Percentiles rank a stretch among this genome's conserved stretches.
These are phyloP conservation scores for Lichina pygmaea DNA, from an alignment of 495 filamentous ascomycete genomes.

Conservation along the genomic window DNA sequence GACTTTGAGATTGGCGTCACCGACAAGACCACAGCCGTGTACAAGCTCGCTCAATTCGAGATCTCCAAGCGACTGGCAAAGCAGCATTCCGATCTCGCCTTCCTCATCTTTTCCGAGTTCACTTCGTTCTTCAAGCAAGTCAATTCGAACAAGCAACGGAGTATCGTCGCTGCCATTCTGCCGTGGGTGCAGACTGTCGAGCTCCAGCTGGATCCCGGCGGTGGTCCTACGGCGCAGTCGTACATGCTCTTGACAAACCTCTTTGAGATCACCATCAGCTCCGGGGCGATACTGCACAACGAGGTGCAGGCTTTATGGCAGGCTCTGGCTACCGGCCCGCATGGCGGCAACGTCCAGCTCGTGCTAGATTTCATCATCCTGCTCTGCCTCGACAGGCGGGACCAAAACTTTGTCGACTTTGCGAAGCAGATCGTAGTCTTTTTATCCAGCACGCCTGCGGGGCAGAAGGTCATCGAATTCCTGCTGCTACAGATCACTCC, in stretches of 20 bases:
- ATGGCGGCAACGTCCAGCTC: slow-evolving; percentile 83
- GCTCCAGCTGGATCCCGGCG: slow-evolving; percentile 80
- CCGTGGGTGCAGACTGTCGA: slow-evolving; percentile 94
- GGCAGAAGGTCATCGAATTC: slow-evolving; percentile 82
- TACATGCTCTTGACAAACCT: slow-evolving; percentile 93
- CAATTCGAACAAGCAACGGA: slow-evolving; percentile 54
- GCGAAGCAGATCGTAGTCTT: slow-evolving; percentile 96
- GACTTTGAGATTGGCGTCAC: slow-evolving; percentile 97
- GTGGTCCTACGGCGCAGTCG: slow-evolving; percentile 64
- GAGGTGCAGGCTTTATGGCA: slow-evolving; percentile 97
- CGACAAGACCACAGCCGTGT: slow-evolving; percentile 93
- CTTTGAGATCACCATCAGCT: slow-evolving; percentile 86
- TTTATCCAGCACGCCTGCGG: slow-evolving; percentile 70
- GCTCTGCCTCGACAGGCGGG: slow-evolving; percentile 71
- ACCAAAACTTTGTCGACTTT: slow-evolving; percentile 93
- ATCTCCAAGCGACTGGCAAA: slow-evolving; percentile 75
- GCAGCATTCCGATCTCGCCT: slow-evolving; percentile 67
- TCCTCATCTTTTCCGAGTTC: slow-evolving; percentile 86
- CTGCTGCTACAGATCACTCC: slow-evolving; percentile 69
- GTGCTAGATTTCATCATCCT: slow-evolving; percentile 89
- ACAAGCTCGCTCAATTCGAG: slow-evolving; percentile 91
- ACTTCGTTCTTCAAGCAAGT: slow-evolving; percentile 71
- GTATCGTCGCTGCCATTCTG: slow-evolving; percentile 79
- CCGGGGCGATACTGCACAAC: slow-evolving; percentile 66
- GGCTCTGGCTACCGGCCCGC: slow-evolving; percentile 75